Evolutionary conservation across 129 eudicot species (phyloP), one percentile per base, ranked within the genome.

Genomic region (Chrysanthemum makinoi): DNA sequence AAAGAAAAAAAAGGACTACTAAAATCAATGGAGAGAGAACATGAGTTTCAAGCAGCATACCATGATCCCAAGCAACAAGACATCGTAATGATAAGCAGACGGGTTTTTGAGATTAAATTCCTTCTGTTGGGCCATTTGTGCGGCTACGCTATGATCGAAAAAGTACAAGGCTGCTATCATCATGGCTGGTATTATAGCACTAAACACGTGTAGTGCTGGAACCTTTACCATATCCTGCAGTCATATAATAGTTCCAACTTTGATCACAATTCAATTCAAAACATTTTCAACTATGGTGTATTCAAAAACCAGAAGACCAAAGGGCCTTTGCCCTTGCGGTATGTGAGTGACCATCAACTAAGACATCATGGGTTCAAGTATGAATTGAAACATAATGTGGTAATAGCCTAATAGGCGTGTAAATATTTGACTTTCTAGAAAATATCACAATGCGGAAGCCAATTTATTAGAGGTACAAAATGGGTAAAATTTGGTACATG

Each of bases 111-210:
- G 91, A 74, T 95, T 95, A 77, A 90, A 95, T 73, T 95, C 99
- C 80, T 86, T 84, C 62, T 86, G 97, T 66, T 95, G 99, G 2
- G 99, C 97, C 97, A 95, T 54, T 78, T 95, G 97, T 68, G 97
- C 81, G 58, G 99, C 97, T 64, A 95, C 99, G 72, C 99, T 95
- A 70, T 95, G 99, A 72, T 95, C 99, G 33, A 95, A 95, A 74
- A 95, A 90, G 90, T 95, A 95, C 73, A 95, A 72, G 66, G 96
- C 97, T 7, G 99, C 96, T 39, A 95, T 85, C 99, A 95, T 95
- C 74, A 83, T 10, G 49, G 97, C 99, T 72, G 99, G 99, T 67
- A 95, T 58, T 19, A 83, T 5, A 57, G 99, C 99, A 70, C 86
- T 88, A 83, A 90, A 79, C 0, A 95, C 77, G 66, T 95, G 91